Evolutionary conservation across 2,329 filamentous ascomycete species (phyloP).

Genomic region (Cladosporium sp.): DNA sequence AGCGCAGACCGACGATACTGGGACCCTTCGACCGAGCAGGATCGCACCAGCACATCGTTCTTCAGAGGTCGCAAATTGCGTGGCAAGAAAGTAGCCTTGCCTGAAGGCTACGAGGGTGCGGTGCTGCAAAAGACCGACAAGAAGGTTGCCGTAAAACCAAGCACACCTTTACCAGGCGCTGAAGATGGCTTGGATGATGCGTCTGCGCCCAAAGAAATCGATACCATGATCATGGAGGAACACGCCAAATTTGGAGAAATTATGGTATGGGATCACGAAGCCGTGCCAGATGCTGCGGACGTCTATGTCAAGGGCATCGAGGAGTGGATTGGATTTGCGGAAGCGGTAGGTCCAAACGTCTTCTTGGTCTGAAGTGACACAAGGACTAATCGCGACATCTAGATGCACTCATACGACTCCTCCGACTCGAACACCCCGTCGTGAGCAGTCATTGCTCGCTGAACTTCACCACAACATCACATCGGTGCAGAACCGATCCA

Average conservation of each 20-base stretch:
- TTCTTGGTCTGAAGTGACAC: background rate
- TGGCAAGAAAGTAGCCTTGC: constrained; percentile 63
- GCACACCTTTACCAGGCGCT: background rate
- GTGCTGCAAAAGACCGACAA: constrained; percentile 26
- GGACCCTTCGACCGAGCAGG: constrained; percentile 47
- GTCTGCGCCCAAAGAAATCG: constrained; percentile 31
- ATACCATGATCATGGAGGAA: constrained; percentile 56
- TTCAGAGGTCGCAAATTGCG: constrained; percentile 77
- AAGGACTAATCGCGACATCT: background rate
- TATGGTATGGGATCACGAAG: constrained; percentile 81
- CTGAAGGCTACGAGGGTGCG: constrained; percentile 60
- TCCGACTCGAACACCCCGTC: background rate
- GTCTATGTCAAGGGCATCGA: constrained; percentile 68
- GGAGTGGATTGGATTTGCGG: constrained; percentile 75
- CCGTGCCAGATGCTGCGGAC: constrained; percentile 60
- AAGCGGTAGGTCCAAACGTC: constrained; percentile 50
- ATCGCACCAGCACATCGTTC: constrained; percentile 49
- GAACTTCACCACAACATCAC: background rate
- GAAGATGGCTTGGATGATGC: constrained; percentile 7
- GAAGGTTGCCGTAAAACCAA: constrained; percentile 1
- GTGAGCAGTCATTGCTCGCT: background rate
- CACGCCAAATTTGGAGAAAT: constrained; percentile 69
- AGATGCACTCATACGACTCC: constrained; percentile 16
- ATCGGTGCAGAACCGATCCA: too few species aligned
- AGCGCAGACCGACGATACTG: constrained; percentile 64